Evolutionary conservation across 2,329 filamentous ascomycete genomes (phyloP), one percentile per base, ranked within the genome.

Genomic region (Sporothrix globosa): DNA sequence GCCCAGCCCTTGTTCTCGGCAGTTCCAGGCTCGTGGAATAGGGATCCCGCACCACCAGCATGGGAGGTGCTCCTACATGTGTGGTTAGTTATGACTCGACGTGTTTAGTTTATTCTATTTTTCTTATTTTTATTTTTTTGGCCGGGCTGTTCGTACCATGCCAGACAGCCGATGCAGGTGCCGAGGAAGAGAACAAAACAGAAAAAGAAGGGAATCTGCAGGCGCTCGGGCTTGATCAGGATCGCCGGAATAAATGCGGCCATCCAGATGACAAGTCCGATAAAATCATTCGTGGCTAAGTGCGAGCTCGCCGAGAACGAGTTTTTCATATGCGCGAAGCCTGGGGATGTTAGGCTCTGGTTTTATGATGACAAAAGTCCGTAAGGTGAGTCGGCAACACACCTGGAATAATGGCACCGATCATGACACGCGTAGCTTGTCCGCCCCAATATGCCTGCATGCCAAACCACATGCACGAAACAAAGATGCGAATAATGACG

Each of bases 141-240:
- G 4, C 17, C 13, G 44, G 4, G 5, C 4, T 46, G n/a, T 14
- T 30, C 53, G 75, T 17, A 76, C 80, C 21, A 79, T 73, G 41
- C 72, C 71, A 6, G 69, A 71, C n/a, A 78, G 71, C 73, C 72
- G 69, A 79, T 70, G 53, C 70, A 80, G 60, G 78, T 77, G 70
- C 78, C 77, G 7, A 72, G 70, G 46, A 85, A 77, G 11, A 85
- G 77, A 0, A 81, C 79, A 13, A 82, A 77, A 10, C 74, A 73
- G 4, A 76, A 21, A 4, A 76, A 61, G 48, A 72, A 72, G 4
- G 69, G 69, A 21, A 61, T 50, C 48, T 72, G 69, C 24, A 72
- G 66, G 6, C 48, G 30, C 61, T 72, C 69, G 1, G 71, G 52
- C 48, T 76, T 76, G 69, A 75, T 70, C 10, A 72, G 46, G 2